Conservation (phyloP, 1,284 basidiomycete genomes). For the Ceratobasidium sp. region DNA sequence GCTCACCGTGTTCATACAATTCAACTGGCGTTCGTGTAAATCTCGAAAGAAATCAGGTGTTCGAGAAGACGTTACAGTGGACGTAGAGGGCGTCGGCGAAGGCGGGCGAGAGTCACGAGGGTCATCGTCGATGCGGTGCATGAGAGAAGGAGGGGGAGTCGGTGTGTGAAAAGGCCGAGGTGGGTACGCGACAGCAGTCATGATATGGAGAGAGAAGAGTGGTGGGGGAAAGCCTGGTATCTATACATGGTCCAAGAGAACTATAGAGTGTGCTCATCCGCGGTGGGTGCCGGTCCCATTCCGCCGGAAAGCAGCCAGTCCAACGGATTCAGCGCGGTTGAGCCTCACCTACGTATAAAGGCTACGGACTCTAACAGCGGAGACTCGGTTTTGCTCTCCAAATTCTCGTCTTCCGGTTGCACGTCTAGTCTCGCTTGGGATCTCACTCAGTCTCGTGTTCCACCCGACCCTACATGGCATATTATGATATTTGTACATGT, state of each 20-base stretch:
- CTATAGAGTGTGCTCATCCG: slow-evolving; percentile 11
- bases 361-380: neutral
- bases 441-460: slow-evolving; percentile 20
- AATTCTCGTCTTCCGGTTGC: slow-evolving; percentile 23
- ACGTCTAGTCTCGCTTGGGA: slow-evolving; percentile 9
- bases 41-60: slow-evolving; percentile 43
- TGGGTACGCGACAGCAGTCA: slow-evolving; percentile 32
- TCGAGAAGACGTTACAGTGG: slow-evolving; percentile 42
- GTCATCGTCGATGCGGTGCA: slow-evolving; percentile 29
- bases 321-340: slow-evolving; percentile 12
- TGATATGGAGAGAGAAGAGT: slow-evolving; percentile 2
- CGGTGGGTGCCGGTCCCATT: slow-evolving; percentile 25
- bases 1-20: slow-evolving; percentile 44
- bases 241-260: slow-evolving; percentile 15
- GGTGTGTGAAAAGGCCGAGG: slow-evolving; percentile 3
- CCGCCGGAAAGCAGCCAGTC: slow-evolving; percentile 28
- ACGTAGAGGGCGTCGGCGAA: slow-evolving; percentile 42
- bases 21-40: slow-evolving; percentile 43
- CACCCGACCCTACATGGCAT: slow-evolving; percentile 26
- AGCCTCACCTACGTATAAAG: slow-evolving; percentile 26
- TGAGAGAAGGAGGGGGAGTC: slow-evolving; percentile 26
- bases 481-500: slow-evolving; percentile 38
- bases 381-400: slow-evolving; percentile 19
- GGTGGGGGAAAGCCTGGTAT: neutral
- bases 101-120: slow-evolving; percentile 12